A percentile compares a stretch with the other conserved stretches of the same genome.
These are phyloP conservation scores for Berkeleyomyces rouxiae DNA, from an alignment of 2,329 filamentous ascomycete genomes.

Conservation along the genomic window DNA sequence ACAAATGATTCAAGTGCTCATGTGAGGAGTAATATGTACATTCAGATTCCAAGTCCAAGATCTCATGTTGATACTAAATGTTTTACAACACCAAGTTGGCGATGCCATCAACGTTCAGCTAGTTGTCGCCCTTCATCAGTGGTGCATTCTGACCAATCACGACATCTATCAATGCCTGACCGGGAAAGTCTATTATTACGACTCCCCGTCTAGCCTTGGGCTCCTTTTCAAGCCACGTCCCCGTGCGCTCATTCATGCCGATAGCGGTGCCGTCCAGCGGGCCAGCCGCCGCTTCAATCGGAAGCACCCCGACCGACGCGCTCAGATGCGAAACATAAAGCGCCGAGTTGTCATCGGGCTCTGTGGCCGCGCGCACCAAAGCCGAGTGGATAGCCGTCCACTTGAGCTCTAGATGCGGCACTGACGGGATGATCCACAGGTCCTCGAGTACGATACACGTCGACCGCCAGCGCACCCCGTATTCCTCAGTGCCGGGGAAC, in stretches of 20 bases:
- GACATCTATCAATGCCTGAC: conserved; percentile 25
- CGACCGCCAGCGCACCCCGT: conserved; percentile 30
- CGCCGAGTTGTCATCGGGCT: conserved; percentile 22
- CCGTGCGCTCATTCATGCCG: conserved; percentile 35
- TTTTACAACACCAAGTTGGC: too few species aligned
- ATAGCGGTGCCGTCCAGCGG: conserved; percentile 25
- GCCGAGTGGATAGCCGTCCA: conserved; percentile 28
- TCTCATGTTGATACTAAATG: too few species aligned
- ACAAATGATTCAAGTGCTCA: not conserved
- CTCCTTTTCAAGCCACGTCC: conserved; percentile 25
- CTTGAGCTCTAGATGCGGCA: conserved; percentile 29
- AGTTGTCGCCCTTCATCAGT: conserved; percentile 11
- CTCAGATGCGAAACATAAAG: conserved; percentile 32
- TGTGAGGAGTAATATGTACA: not conserved
- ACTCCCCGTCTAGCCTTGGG: conserved; percentile 24
- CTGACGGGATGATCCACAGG: conserved; percentile 28
- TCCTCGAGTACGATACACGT: conserved; percentile 31
- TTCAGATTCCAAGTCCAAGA: not conserved
- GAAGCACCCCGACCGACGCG: conserved; percentile 31
- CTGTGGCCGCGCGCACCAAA: conserved; percentile 23
- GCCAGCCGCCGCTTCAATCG: conserved; percentile 33
- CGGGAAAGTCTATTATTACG: conserved; percentile 34
- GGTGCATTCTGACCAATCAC: conserved; percentile 27
- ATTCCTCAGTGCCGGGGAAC: conserved; percentile 23
- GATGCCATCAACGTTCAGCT: too few species aligned